phyloP scores from a whole-genome alignment of 768 basidiomycete genomes.

The Rhizopogon salebrosus region DNA sequence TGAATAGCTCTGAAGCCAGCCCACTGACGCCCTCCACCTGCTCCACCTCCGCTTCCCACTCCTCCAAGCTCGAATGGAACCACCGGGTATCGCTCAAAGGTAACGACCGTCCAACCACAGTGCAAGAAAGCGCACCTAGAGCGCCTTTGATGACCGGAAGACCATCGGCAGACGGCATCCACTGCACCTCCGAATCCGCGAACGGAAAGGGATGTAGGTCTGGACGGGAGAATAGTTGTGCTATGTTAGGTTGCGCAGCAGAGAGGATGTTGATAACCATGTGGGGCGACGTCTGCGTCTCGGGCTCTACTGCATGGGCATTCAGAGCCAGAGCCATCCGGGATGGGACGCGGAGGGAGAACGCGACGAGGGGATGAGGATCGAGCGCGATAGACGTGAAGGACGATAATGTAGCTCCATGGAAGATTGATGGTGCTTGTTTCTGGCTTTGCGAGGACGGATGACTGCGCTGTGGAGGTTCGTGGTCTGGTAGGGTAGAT shows the following conservation, averaged over 20 bases:
- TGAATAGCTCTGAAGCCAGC: constrained; percentile 66
- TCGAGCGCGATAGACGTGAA: constrained; percentile 90
- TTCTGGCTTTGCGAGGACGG: background rate
- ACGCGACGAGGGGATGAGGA: constrained; percentile 82
- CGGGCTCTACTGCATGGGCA: constrained; percentile 12
- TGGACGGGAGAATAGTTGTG: constrained; percentile 67
- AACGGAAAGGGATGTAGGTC: constrained; percentile 65
- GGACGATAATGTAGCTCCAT: constrained; percentile 92
- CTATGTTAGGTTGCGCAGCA: constrained; percentile 54
- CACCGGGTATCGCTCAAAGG: constrained; percentile 52
- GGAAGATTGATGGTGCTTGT: constrained; percentile 33
- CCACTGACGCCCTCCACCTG: constrained; percentile 25
- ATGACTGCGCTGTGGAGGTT: background rate
- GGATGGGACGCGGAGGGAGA: constrained; percentile 86
- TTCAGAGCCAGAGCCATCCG: constrained; percentile 69
- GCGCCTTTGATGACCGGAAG: constrained; percentile 54
- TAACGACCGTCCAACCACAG: constrained; percentile 54
- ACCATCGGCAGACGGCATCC: constrained; percentile 44
- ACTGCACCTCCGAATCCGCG: constrained; percentile 27
- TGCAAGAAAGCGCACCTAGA: constrained; percentile 72
- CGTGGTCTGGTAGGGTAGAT: constrained; percentile 43
- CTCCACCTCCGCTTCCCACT: constrained; percentile 9
- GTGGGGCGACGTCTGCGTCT: constrained; percentile 29
- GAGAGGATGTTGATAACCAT: constrained; percentile 83
- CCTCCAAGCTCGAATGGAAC: constrained; percentile 21